Evolutionary conservation across 2,329 filamentous ascomycete genomes (phyloP).

Genomic region (Botryotinia calthae): DNA sequence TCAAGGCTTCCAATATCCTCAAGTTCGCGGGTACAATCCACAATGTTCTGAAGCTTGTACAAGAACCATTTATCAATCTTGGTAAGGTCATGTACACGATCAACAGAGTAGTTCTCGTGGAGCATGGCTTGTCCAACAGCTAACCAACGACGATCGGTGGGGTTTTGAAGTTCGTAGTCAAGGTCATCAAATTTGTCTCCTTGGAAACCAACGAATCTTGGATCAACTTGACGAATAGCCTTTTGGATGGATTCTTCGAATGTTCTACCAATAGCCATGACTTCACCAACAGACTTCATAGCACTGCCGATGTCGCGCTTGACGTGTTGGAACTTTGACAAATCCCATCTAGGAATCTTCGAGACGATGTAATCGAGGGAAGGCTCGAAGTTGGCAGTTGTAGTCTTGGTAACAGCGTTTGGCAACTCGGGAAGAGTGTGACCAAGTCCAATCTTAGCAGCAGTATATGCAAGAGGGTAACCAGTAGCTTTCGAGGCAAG

Average conservation of each 20-base stretch:
- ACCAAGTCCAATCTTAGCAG: slow-evolving; percentile 95
- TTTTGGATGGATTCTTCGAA: slow-evolving; percentile 99
- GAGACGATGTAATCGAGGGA: slow-evolving; percentile 97
- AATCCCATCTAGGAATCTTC: slow-evolving; percentile 97
- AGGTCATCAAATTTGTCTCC: slow-evolving; percentile 92
- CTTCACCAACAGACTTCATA: slow-evolving; percentile 99
- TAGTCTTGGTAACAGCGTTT: slow-evolving; percentile 97
- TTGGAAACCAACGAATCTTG: slow-evolving; percentile 87
- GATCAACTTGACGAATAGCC: slow-evolving; percentile 95
- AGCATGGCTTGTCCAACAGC: slow-evolving; percentile 97
- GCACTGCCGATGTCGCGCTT: slow-evolving; percentile 95
- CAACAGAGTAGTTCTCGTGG: slow-evolving; percentile 92
- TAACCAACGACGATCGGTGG: slow-evolving; percentile 94
- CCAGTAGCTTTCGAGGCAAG: slow-evolving; percentile 97
- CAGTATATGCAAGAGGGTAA: slow-evolving; percentile 94
- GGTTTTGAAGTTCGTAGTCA: slow-evolving; percentile 85
- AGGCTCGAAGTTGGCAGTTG: slow-evolving; percentile 97
- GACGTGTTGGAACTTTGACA: slow-evolving; percentile 98
- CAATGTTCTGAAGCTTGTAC: slow-evolving; percentile 96
- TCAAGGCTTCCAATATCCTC: slow-evolving; percentile 79
- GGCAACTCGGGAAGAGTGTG: slow-evolving; percentile 93
- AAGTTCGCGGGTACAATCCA: slow-evolving; percentile 83
- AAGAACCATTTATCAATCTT: slow-evolving; percentile 99
- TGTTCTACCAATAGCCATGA: slow-evolving; percentile 98
- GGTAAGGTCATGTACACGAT: slow-evolving; percentile 86